Evolutionary conservation across 352 stramenopile genomes (phyloP), one percentile per base, ranked within the genome.

Genomic region (Phytopythium delawarense): DNA sequence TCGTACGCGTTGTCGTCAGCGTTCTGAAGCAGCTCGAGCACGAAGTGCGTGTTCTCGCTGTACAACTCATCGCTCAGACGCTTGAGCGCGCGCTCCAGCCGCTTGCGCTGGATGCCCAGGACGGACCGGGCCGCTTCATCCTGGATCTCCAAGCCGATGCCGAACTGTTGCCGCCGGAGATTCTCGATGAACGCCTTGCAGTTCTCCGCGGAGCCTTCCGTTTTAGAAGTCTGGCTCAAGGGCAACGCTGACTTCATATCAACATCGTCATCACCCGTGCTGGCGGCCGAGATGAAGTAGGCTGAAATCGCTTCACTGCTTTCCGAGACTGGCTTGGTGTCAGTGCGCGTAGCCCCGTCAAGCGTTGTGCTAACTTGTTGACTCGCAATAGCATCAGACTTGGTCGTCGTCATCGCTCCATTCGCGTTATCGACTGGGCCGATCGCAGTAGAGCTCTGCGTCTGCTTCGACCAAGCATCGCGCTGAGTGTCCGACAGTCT

Each of bases 11-110:
- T 96, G 65, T 96, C 88, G 59, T 96, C 87, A 11, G 88, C 87
- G 35, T 96, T 96, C 52, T 96, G 88, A 16, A 96, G 71, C 30
- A 96, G 55, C 63, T 96, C 88, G 23, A 96, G 76, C 52, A 96
- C 81, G 51, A 96, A 96, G 59, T 96, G 88, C 5, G 87, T 93
- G 55, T 88, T 92, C 42, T 91, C 82, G 37, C 84, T 92, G 67
- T 96, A 96, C 5, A 96, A 67, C 44, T 96, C 87, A 53, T 92
- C 87, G 55, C 87, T 96, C 0, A 96, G 69, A 4, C 87, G 80
- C 62, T 94, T 92, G n/a, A 96, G 71, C 16, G 87, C 87, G 16
- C 87, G 79, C 49, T 94, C 85, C 11, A 96, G 71, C 7, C 87
- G 81, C 54, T 91, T 75, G 20, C 91, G 83, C 63, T 96, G 87